Percentiles rank a stretch among this genome's conserved stretches.
Evolutionary conservation across 495 filamentous ascomycete genomes (phyloP).

Genomic region (Aspergillus bertholletiae): DNA sequence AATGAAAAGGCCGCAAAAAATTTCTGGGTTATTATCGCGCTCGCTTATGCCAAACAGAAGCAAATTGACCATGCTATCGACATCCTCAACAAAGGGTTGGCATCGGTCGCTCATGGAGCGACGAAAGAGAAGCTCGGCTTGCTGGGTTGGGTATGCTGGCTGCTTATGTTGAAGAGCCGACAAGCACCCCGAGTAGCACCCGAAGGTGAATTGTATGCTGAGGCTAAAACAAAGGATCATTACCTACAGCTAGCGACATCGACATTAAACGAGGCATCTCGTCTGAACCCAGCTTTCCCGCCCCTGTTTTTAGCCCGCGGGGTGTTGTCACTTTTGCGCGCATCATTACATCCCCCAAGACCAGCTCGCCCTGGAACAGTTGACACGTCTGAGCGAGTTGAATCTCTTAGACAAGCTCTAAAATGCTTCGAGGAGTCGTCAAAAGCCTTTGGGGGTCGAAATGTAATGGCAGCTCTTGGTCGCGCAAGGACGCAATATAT

Average conservation of each 20-base stretch:
- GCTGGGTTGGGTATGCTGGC: slow-evolving; percentile 82
- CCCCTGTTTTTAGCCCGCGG: slow-evolving; percentile 89
- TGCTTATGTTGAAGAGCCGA: slow-evolving; percentile 87
- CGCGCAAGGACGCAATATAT: slow-evolving; percentile 81
- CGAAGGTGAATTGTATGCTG: slow-evolving; percentile 58
- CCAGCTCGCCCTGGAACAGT: slow-evolving; percentile 53
- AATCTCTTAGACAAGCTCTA: slow-evolving; percentile 73
- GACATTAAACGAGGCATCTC: slow-evolving; percentile 86
- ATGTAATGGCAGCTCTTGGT: slow-evolving; percentile 86
- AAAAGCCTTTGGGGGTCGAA: slow-evolving; percentile 74
- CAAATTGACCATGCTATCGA: slow-evolving; percentile 93
- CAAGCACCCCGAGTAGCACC: slow-evolving; percentile 76
- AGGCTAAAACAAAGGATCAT: slow-evolving; percentile 84
- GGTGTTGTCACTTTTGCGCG: slow-evolving; percentile 80
- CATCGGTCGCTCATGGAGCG: slow-evolving; percentile 64
- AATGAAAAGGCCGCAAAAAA: slow-evolving; percentile 82
- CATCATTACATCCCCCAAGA: slow-evolving; percentile 77
- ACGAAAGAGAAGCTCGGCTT: slow-evolving; percentile 83
- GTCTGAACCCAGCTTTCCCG: slow-evolving; percentile 87
- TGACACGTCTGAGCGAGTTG: slow-evolving; percentile 71
- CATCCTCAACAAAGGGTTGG: slow-evolving; percentile 79
- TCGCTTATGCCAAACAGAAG: slow-evolving; percentile 95
- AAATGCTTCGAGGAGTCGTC: slow-evolving; percentile 94
- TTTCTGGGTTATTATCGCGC: slow-evolving; percentile 92
- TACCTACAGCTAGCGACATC: slow-evolving; percentile 89